Conservation (phyloP, 1,284 basidiomycete species). For the Thecaphora frezii region DNA sequence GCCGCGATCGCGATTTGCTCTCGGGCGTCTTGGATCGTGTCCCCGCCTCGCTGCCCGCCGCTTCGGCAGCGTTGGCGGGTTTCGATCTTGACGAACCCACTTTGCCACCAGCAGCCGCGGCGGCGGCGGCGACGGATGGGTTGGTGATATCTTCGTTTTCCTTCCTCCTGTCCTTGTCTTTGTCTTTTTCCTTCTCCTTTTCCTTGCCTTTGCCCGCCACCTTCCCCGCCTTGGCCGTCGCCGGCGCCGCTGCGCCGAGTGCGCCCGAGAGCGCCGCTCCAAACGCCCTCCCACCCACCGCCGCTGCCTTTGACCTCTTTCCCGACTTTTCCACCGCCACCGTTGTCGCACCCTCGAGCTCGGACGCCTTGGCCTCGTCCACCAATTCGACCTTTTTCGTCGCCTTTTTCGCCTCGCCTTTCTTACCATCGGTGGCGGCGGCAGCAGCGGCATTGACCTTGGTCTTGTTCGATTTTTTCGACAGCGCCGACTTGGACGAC, state of each 20-base stretch:
- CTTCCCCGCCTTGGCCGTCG: conserved; percentile 5
- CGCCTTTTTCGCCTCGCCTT: background rate
- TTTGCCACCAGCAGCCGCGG: no score
- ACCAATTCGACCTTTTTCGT: background rate
- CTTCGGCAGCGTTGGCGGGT: no score
- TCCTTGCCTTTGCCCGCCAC: conserved; percentile 2
- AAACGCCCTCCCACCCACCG: background rate
- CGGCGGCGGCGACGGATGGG: no score
- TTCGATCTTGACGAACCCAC: no score
- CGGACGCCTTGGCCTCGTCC: background rate
- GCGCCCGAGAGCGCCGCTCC: background rate
- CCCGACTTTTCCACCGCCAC: background rate
- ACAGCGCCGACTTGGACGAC: background rate
- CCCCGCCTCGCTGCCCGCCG: no score
- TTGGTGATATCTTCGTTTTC: no score
- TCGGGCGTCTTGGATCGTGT: no score
- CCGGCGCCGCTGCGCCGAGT: background rate
- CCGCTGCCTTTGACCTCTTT: background rate
- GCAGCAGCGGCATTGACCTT: conserved; percentile 5
- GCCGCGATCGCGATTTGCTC: no score
- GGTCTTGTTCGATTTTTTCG: conserved; percentile 1
- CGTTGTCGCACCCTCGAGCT: background rate
- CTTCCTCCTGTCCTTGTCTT: no score
- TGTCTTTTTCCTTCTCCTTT: conserved; percentile 4
- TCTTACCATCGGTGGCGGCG: background rate